Conservation (phyloP, 2,329 filamentous ascomycete genomes). For the Onygenales sp. region DNA sequence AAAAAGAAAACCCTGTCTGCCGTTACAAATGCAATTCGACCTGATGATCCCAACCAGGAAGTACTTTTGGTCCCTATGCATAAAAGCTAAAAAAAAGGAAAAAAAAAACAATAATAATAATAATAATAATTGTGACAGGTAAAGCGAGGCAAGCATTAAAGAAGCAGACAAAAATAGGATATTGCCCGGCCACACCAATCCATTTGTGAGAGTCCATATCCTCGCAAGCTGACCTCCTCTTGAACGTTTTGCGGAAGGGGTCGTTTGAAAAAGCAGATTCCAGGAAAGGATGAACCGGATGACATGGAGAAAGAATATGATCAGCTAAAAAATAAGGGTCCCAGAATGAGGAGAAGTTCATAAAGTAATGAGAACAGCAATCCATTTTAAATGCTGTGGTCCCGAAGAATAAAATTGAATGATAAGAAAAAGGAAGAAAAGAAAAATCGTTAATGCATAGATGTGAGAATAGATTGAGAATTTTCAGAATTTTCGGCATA, state of each 20-base stretch:
- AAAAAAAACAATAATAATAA: neutral
- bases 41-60: neutral
- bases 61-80: constrained; percentile 1
- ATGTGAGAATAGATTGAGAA: neutral
- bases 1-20: neutral
- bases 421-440: neutral
- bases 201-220: no score
- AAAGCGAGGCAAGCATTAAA: no score
- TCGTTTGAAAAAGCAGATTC: no score
- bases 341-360: constrained; percentile 10
- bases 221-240: no score
- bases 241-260: no score
- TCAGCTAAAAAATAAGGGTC: constrained; percentile 11
- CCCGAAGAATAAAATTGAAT: neutral
- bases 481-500: neutral
- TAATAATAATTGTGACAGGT: neutral
- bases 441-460: constrained; percentile 2
- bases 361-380: neutral
- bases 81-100: constrained; percentile 1
- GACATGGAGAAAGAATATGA: neutral
- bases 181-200: no score
- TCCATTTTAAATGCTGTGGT: constrained; percentile 1
- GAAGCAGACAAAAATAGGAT: no score
- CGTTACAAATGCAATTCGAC: neutral
- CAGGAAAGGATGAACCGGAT: neutral